phyloP scores from a whole-genome alignment of 192 early-diverging fungal genomes.

The Gonapodya sp. region DNA sequence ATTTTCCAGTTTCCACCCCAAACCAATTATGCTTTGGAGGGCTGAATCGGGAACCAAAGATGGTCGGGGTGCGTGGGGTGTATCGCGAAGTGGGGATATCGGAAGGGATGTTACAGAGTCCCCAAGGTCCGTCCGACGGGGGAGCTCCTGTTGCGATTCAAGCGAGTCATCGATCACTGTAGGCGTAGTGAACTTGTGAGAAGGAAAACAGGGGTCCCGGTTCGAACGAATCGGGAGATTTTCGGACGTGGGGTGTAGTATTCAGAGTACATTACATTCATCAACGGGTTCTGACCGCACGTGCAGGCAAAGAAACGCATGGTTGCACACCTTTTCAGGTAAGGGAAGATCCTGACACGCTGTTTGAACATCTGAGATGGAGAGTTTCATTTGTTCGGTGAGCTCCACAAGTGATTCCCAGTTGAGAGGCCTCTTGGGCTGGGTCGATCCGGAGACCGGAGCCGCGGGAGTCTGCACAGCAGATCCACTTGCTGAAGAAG shows the following conservation, averaged over 20 bases:
- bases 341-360: constrained; percentile 48
- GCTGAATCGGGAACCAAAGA: background rate
- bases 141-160: background rate
- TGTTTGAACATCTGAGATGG: constrained; percentile 46
- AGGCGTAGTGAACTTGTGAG: background rate
- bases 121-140: background rate
- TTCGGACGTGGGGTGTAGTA: background rate
- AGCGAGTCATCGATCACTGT: background rate
- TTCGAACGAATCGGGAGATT: background rate
- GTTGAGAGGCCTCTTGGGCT: too few relatives aligned
- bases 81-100: too few relatives aligned
- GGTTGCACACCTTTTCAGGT: constrained; percentile 35
- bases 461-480: too few relatives aligned
- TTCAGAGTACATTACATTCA: background rate
- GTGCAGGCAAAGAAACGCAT: too few relatives aligned
- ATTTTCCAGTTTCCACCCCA: background rate
- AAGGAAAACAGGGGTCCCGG: background rate
- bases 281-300: background rate
- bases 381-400: constrained; percentile 34
- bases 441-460: too few relatives aligned
- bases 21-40: background rate
- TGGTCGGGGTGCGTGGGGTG: background rate
- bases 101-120: too few relatives aligned
- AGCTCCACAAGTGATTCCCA: constrained; percentile 48
- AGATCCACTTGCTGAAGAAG: too few relatives aligned